Conservation (phyloP, 306 rosid genomes). For the Urtica urens region DNA sequence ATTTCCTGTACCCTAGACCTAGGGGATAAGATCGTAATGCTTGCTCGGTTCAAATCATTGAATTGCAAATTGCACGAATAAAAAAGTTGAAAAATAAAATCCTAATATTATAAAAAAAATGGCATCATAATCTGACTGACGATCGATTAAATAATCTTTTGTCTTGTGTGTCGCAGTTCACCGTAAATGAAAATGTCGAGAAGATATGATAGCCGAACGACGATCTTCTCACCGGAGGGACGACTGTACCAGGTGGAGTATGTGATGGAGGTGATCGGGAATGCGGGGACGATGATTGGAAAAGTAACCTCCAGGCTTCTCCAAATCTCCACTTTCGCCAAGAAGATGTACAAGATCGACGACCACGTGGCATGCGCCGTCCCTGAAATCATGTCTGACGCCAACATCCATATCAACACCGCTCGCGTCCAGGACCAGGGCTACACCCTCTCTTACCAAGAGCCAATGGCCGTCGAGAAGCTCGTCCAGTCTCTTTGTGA, state of each 20-base stretch:
- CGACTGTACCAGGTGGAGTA: constrained; percentile 37
- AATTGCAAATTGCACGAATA: no score
- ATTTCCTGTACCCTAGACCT: no score
- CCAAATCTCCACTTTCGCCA: constrained; percentile 26
- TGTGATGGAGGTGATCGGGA: constrained; percentile 35
- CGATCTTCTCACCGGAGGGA: constrained; percentile 38
- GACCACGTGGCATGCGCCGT: constrained; percentile 32
- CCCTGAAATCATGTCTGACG: constrained; percentile 36
- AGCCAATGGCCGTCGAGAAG: constrained; percentile 32
- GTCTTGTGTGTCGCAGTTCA: no score
- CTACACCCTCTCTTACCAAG: constrained; percentile 26
- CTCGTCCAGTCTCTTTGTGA: constrained; percentile 32
- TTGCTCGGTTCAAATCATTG: no score
- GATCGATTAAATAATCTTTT: no score
- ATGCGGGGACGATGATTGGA: constrained; percentile 31
- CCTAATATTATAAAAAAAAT: no score
- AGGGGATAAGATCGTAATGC: no score
- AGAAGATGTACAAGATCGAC: constrained; percentile 34
- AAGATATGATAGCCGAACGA: constrained; percentile 34
- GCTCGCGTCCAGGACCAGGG: constrained; percentile 30
- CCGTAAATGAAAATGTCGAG: constrained; percentile 32
- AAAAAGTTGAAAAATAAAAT: no score
- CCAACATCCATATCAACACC: constrained; percentile 30
- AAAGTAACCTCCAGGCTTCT: constrained; percentile 35
- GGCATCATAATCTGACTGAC: no score